Conservation (phyloP, 2,329 filamentous ascomycete genomes). For the Magnaporthiopsis incrustans region DNA sequence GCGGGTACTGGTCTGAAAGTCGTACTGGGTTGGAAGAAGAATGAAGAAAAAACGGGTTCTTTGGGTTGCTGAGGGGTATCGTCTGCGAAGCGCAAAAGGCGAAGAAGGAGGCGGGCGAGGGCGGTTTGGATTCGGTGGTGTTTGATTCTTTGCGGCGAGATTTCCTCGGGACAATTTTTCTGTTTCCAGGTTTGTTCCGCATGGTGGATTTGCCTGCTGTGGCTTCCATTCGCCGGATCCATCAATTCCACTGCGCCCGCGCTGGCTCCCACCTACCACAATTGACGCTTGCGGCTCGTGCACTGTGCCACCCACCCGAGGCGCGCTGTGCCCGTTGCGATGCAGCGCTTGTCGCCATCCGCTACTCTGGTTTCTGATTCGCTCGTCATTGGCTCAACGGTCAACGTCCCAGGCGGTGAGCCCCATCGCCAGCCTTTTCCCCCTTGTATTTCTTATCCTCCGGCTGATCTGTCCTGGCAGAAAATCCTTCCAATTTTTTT, state of each 20-base stretch:
- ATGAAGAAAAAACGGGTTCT: neutral
- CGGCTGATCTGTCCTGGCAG: neutral
- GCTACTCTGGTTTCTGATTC: neutral
- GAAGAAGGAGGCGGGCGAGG: no score
- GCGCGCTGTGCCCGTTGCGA: neutral
- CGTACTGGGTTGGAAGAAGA: no score
- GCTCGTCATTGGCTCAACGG: conserved; percentile 1
- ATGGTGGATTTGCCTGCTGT: neutral
- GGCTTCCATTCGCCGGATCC: neutral
- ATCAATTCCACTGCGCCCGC: neutral
- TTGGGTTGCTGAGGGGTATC: neutral
- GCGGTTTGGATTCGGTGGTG: neutral
- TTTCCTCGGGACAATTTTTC: neutral
- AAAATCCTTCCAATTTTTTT: neutral
- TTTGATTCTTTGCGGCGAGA: neutral
- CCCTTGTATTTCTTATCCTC: neutral
- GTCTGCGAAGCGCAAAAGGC: neutral
- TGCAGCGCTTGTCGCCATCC: neutral
- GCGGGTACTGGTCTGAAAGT: neutral
- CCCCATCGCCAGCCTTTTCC: neutral
- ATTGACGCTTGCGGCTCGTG: neutral
- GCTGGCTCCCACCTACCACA: neutral
- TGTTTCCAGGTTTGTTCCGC: neutral
- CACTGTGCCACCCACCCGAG: neutral
- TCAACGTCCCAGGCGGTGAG: conserved; percentile 8